phyloP scores from a whole-genome alignment of 139 green algal species.

The Coelastrella sp. region DNA sequence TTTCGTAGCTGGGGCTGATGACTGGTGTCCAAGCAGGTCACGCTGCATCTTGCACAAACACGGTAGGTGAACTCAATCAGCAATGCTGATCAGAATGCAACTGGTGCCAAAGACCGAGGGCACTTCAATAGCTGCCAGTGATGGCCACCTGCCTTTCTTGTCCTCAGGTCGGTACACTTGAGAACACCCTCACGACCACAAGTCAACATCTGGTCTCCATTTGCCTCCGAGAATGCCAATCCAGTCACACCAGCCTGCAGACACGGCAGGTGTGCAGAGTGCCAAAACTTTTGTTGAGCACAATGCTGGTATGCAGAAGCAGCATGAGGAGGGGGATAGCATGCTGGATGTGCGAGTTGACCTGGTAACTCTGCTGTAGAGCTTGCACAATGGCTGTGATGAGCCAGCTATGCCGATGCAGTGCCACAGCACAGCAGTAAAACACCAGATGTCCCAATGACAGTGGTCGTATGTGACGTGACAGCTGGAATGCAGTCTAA shows the following conservation, averaged over 20 bases:
- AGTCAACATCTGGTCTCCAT: conserved; percentile 6
- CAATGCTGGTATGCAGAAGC: no score
- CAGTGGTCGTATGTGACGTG: no score
- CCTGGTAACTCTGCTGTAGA: no score
- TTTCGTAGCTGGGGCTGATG: neutral
- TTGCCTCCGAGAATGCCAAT: neutral
- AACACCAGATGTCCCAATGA: no score
- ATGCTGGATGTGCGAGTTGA: no score
- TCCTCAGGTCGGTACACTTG: conserved; percentile 12
- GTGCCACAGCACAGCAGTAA: neutral
- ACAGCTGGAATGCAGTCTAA: no score
- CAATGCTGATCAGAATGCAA: neutral
- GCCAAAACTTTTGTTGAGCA: no score
- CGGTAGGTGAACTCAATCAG: neutral
- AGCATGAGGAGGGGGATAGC: no score
- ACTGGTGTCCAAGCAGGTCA: neutral
- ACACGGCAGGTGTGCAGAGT: no score
- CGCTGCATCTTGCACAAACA: neutral
- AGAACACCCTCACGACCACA: neutral
- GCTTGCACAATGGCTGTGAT: no score
- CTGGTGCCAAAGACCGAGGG: neutral
- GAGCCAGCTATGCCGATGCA: neutral
- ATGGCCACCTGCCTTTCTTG: neutral
- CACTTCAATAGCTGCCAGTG: neutral
- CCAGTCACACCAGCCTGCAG: conserved; percentile 39